These are phyloP conservation scores for Cochlearia excelsa DNA, from an alignment of 345 rosid genomes.

Conservation along the genomic window DNA sequence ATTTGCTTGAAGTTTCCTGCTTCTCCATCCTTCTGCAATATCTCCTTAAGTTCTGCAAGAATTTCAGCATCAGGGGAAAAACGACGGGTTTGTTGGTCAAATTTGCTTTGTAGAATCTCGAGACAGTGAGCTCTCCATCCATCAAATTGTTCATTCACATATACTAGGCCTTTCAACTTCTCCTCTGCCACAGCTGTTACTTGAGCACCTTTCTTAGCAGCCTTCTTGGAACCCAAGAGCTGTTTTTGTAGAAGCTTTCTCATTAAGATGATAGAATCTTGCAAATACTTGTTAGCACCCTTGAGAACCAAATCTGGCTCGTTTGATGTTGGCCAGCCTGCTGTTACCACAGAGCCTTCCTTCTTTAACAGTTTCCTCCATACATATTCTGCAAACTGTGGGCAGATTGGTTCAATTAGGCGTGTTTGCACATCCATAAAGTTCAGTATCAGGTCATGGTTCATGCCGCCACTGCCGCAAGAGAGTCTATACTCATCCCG, in stretches of 20 bases:
- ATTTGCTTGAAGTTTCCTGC: slow-evolving; percentile 58
- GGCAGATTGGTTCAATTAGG: slow-evolving; percentile 86
- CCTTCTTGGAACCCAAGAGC: slow-evolving; percentile 64
- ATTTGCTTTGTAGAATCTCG: slow-evolving; percentile 61
- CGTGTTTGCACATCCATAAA: slow-evolving; percentile 93
- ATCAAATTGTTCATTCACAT: slow-evolving; percentile 73
- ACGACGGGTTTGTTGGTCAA: slow-evolving; percentile 37
- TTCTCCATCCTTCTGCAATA: slow-evolving; percentile 57
- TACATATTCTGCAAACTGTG: slow-evolving; percentile 84
- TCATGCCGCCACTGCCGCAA: slow-evolving; percentile 76
- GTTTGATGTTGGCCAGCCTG: slow-evolving; percentile 86
- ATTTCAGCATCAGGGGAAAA: slow-evolving; percentile 72
- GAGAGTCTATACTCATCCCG: slow-evolving; percentile 89
- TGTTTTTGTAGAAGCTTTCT: slow-evolving; percentile 79
- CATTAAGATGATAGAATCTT: slow-evolving; percentile 71
- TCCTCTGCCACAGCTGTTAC: slow-evolving; percentile 46
- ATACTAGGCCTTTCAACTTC: slow-evolving; percentile 57
- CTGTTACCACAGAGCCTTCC: slow-evolving; percentile 69
- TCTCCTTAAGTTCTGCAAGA: slow-evolving; percentile 55
- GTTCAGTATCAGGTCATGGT: slow-evolving; percentile 55
- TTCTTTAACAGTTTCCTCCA: slow-evolving; percentile 85
- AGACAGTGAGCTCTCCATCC: slow-evolving; percentile 92
- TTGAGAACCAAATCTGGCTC: slow-evolving; percentile 71
- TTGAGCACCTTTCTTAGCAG: slow-evolving; percentile 62
- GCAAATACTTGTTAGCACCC: slow-evolving; percentile 87